phyloP scores from a whole-genome alignment of 2,329 filamentous ascomycete species.

The Diaporthe capsici region DNA sequence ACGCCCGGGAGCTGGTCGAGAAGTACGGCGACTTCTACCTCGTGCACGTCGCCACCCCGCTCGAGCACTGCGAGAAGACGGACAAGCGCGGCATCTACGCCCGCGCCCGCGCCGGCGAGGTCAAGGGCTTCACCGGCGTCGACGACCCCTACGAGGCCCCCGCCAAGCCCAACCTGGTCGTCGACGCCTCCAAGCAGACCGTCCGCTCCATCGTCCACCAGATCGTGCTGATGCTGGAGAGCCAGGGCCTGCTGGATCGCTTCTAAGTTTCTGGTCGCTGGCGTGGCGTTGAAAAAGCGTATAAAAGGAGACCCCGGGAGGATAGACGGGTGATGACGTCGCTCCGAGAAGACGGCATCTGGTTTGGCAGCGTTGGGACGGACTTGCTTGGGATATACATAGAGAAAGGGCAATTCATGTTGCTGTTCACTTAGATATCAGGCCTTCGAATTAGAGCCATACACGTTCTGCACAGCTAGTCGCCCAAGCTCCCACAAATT shows the following conservation, averaged over 20 bases:
- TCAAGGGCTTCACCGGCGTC: constrained; percentile 98
- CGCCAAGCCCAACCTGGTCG: constrained; percentile 83
- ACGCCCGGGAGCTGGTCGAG: constrained; percentile 87
- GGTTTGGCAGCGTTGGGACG: constrained; percentile 17
- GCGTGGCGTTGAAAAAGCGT: constrained; percentile 2
- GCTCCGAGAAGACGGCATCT: constrained; percentile 5
- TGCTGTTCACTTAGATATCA: constrained; percentile 28
- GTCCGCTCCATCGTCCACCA: constrained; percentile 96
- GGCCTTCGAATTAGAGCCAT: constrained; percentile 20
- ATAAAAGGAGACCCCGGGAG: background rate
- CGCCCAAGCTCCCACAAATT: background rate
- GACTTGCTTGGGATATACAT: constrained; percentile 23
- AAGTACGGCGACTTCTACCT: constrained; percentile 95
- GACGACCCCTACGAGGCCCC: constrained; percentile 97
- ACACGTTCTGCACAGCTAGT: background rate
- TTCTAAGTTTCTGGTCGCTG: constrained; percentile 55
- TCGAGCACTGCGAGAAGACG: constrained; percentile 95
- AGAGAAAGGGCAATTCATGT: constrained; percentile 19
- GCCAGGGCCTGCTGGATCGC: constrained; percentile 86
- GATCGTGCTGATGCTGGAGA: constrained; percentile 94
- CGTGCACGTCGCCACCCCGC: constrained; percentile 91
- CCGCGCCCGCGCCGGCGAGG: constrained; percentile 86
- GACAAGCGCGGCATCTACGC: constrained; percentile 93
- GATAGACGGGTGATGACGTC: constrained; percentile 8
- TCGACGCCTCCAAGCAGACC: constrained; percentile 87